Percentiles rank a stretch among this genome's conserved stretches.
Conservation (phyloP, 495 filamentous ascomycete genomes). For the Aspergillus sclerotioniger region DNA sequence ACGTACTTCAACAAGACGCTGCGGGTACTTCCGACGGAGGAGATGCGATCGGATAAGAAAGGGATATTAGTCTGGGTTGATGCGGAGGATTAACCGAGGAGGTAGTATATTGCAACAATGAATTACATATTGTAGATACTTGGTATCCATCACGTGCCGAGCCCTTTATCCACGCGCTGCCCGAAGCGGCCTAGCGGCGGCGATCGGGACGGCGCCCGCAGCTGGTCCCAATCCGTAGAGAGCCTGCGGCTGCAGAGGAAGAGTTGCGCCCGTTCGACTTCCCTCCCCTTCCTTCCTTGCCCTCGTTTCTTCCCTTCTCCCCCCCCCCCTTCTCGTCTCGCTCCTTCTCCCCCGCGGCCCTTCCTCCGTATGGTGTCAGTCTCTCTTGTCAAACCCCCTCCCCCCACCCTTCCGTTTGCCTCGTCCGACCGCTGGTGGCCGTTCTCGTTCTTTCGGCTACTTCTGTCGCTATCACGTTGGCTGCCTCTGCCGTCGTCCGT, state of each 20-base stretch:
- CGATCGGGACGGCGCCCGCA: conserved; percentile 29
- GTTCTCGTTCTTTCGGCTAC: conserved; percentile 2
- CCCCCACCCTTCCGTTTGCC: background rate
- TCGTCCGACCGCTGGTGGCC: conserved; percentile 2
- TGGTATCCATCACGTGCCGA: conserved; percentile 26
- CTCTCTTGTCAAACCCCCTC: background rate
- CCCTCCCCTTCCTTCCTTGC: background rate
- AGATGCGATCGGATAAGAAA: conserved; percentile 71
- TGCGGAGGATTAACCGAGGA: conserved; percentile 37
- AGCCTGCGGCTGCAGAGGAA: background rate
- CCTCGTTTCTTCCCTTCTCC: background rate
- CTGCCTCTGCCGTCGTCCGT: conserved; percentile 7
- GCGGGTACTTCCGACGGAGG: conserved; percentile 67
- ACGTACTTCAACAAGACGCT: conserved; percentile 87
- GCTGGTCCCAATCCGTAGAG: conserved; percentile 31
- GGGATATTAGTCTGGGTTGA: conserved; percentile 68
- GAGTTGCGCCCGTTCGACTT: background rate
- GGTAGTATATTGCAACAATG: too few relatives aligned
- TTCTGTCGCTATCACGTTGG: background rate
- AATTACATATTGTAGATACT: background rate
- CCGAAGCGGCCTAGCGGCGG: conserved; percentile 35
- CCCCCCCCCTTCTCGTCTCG: background rate
- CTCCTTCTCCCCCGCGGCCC: background rate
- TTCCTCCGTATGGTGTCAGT: background rate
- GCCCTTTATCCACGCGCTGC: conserved; percentile 35